Percentiles rank a stretch among this genome's conserved stretches.
These are phyloP conservation scores for Micractinium conductrix DNA, from an alignment of 139 green algal species.

Conservation along the genomic window DNA sequence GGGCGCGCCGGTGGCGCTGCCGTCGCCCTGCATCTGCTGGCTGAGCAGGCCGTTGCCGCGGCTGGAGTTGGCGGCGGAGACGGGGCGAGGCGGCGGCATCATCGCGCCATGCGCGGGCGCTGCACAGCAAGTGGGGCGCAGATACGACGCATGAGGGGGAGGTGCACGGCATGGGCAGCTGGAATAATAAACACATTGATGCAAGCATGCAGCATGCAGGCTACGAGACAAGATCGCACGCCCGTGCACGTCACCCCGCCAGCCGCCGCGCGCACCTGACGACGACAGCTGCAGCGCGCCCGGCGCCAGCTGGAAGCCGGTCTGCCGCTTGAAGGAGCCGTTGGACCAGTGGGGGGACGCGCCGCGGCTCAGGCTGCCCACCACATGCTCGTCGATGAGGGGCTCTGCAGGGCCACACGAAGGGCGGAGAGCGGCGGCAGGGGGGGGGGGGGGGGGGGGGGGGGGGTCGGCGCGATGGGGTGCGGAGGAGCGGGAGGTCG, in stretches of 20 bases:
- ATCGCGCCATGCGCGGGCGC: neutral
- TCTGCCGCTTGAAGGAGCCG: constrained; percentile 35
- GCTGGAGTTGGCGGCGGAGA: neutral
- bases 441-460: too few species aligned
- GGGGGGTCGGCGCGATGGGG: too few species aligned
- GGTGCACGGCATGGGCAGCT: neutral
- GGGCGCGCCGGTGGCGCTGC: neutral
- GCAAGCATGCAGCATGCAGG: too few species aligned
- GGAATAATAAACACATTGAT: neutral
- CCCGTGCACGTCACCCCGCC: neutral
- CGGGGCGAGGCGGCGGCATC: too few species aligned
- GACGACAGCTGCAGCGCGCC: constrained; percentile 17
- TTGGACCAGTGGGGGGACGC: constrained; percentile 13
- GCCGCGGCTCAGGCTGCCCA: constrained; percentile 37
- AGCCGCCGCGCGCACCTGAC: neutral
- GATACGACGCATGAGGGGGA: neutral
- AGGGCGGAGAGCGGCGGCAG: too few species aligned
- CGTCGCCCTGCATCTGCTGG: constrained; percentile 29
- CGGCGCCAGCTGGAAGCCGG: constrained; percentile 42
- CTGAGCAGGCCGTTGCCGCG: constrained; percentile 33
- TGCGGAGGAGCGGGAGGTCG: too few species aligned
- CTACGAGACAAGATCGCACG: neutral
- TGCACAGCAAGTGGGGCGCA: neutral
- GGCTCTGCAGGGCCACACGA: too few species aligned
- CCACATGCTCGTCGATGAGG: constrained; percentile 54